These are phyloP conservation scores for Bolboschoenus planiculmis DNA, from an alignment of 176 grass and related monocot genomes.

Conservation along the genomic window DNA sequence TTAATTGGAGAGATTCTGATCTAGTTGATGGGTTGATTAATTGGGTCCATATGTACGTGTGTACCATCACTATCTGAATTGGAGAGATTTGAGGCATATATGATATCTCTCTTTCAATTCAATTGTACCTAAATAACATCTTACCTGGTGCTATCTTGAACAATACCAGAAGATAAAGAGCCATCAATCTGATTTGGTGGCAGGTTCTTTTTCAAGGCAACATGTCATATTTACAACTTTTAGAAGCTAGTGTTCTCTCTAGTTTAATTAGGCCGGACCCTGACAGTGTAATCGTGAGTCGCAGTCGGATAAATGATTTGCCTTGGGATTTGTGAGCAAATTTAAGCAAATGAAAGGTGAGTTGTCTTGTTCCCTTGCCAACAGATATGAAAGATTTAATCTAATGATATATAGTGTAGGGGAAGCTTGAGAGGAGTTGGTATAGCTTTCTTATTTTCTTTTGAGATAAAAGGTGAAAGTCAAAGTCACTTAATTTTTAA, in stretches of 20 bases:
- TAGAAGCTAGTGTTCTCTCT: not conserved
- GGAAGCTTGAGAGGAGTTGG: not conserved
- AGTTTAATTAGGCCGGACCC: not conserved
- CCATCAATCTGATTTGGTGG: constrained; percentile 1
- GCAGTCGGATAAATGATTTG: not conserved
- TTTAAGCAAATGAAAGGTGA: constrained; percentile 2
- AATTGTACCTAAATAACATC: not conserved
- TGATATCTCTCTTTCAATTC: not conserved
- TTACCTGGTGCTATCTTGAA: not conserved
- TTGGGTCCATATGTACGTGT: not conserved
- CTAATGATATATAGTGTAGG: not conserved
- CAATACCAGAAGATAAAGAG: not conserved
- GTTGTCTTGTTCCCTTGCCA: constrained; percentile 3
- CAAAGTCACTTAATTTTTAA: too few species aligned
- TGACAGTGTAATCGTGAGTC: not conserved
- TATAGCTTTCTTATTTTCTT: not conserved
- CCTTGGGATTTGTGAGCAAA: not conserved
- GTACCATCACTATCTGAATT: constrained; percentile 9
- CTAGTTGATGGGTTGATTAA: constrained; percentile 6
- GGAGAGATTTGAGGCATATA: not conserved
- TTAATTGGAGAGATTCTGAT: not conserved
- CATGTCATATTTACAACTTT: not conserved
- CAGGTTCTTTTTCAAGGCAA: constrained; percentile 5
- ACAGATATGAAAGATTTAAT: not conserved
- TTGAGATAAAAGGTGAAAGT: too few species aligned